Conservation (phyloP, 1,284 basidiomycete species). For the Anthracocystis setariae region DNA sequence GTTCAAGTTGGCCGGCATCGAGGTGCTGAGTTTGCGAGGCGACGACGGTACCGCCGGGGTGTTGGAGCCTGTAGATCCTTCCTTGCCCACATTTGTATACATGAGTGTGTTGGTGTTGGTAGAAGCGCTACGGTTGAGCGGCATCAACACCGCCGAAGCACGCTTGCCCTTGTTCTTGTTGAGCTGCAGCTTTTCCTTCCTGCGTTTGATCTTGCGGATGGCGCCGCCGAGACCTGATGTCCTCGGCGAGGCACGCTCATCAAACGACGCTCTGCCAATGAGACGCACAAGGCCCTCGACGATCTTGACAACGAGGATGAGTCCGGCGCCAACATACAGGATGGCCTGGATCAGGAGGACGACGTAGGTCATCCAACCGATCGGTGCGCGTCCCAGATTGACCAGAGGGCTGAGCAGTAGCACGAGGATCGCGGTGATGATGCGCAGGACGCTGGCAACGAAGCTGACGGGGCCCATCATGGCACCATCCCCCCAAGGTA, state of each 20-base stretch:
- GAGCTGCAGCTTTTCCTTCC: constrained; percentile 52
- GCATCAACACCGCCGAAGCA: constrained; percentile 7
- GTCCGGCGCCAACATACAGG: constrained; percentile 80
- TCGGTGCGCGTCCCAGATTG: constrained; percentile 55
- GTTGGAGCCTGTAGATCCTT: constrained; percentile 24
- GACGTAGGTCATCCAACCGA: constrained; percentile 90
- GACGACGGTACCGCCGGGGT: constrained; percentile 23
- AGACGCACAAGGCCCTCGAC: constrained; percentile 83
- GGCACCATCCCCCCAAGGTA: constrained; percentile 94
- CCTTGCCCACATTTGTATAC: constrained; percentile 31
- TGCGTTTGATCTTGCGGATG: constrained; percentile 46
- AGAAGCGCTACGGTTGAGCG: constrained; percentile 21
- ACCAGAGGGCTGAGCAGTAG: constrained; percentile 88
- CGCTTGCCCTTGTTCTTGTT: constrained; percentile 36
- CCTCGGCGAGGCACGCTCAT: constrained; percentile 70
- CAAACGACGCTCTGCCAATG: constrained; percentile 82
- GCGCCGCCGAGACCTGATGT: constrained; percentile 57
- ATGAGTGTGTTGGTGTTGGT: constrained; percentile 35
- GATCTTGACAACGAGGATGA: constrained; percentile 86
- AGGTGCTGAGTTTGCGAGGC: constrained; percentile 30
- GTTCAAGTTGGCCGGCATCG: constrained; percentile 27
- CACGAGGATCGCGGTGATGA: constrained; percentile 86
- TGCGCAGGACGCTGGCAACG: constrained; percentile 86
- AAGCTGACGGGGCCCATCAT: constrained; percentile 95
- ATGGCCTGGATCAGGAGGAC: constrained; percentile 86